A percentile compares a stretch with the other conserved stretches of the same genome.
Conservation (phyloP, 495 filamentous ascomycete species). For the Tuber melanosporum region DNA sequence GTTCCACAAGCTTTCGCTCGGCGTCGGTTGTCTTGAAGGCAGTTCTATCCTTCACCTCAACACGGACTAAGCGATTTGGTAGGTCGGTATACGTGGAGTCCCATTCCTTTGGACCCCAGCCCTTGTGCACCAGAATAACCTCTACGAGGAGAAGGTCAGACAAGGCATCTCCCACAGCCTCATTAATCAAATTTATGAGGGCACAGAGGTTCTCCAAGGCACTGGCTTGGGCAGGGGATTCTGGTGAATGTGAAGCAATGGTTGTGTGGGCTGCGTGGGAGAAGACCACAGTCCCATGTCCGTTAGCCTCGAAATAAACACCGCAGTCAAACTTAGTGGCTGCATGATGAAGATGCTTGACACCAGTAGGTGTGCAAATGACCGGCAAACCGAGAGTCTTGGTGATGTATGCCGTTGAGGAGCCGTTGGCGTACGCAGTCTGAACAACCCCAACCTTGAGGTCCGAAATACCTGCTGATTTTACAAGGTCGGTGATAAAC, state of each 20-base stretch:
- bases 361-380: slow-evolving; percentile 88
- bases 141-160: slow-evolving; percentile 96
- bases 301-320: slow-evolving; percentile 98
- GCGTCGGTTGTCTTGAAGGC: slow-evolving; percentile 86
- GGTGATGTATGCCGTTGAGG: slow-evolving; percentile 85
- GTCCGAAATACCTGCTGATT: slow-evolving; percentile 67
- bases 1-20: slow-evolving; percentile 76
- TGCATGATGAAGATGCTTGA: slow-evolving; percentile 95
- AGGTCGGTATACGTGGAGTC: slow-evolving; percentile 89
- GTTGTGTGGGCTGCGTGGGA: slow-evolving; percentile 68
- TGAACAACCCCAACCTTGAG: slow-evolving; percentile 90
- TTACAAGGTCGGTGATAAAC: slow-evolving; percentile 85
- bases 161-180: slow-evolving; percentile 91
- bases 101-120: slow-evolving; percentile 87
- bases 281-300: slow-evolving; percentile 94
- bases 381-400: slow-evolving; percentile 83
- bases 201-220: slow-evolving; percentile 75
- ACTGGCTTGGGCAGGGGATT: slow-evolving; percentile 83
- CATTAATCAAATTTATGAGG: slow-evolving; percentile 85
- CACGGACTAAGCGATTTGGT: slow-evolving; percentile 86
- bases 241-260: slow-evolving; percentile 69
- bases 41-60: slow-evolving; percentile 79
- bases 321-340: slow-evolving; percentile 86
- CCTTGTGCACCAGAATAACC: slow-evolving; percentile 89
- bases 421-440: slow-evolving; percentile 95